phyloP scores from a whole-genome alignment of 805 yeast genomes.

The Candida odintsovae region DNA sequence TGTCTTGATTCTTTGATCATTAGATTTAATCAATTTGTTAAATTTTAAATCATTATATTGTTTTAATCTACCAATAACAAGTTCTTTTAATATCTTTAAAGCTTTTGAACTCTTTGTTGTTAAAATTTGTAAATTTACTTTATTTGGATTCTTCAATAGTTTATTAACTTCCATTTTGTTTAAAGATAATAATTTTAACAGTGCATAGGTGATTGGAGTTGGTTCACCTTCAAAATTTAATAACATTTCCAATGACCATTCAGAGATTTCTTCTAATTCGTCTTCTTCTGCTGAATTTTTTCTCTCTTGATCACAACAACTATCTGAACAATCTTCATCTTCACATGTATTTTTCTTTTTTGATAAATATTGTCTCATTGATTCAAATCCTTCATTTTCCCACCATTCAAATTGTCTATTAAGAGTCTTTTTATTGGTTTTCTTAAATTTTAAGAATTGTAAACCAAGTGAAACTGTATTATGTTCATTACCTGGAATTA shows the following conservation, averaged over 20 bases:
- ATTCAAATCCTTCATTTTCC: constrained; percentile 38
- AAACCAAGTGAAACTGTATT: constrained; percentile 56
- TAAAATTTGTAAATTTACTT: constrained; percentile 12
- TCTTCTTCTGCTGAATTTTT: constrained; percentile 2
- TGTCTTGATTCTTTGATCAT: constrained; percentile 10
- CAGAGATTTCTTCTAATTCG: constrained; percentile 22
- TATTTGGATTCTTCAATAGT: constrained; percentile 18
- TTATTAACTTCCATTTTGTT: constrained; percentile 22
- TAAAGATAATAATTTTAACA: constrained; percentile 31
- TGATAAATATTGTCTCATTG: constrained; percentile 15
- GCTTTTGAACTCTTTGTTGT: constrained; percentile 16
- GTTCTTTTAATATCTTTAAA: constrained; percentile 14
- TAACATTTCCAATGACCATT: constrained; percentile 41
- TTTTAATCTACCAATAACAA: constrained; percentile 13
- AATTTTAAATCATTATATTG: constrained; percentile 10
- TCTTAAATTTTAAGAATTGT: constrained; percentile 35
- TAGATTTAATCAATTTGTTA: constrained; percentile 11
- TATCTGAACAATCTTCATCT: constrained; percentile 12
- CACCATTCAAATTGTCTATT: constrained; percentile 43
- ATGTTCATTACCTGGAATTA: constrained; percentile 44
- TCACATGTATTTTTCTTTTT: constrained; percentile 9
- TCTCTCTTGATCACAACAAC: constrained; percentile 10
- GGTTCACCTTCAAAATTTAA: constrained; percentile 38
- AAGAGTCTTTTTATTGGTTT: constrained; percentile 27
- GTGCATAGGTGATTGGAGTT: constrained; percentile 38